Conservation (phyloP, 257 asterid species). For the Parsonsia alboflavescens region DNA sequence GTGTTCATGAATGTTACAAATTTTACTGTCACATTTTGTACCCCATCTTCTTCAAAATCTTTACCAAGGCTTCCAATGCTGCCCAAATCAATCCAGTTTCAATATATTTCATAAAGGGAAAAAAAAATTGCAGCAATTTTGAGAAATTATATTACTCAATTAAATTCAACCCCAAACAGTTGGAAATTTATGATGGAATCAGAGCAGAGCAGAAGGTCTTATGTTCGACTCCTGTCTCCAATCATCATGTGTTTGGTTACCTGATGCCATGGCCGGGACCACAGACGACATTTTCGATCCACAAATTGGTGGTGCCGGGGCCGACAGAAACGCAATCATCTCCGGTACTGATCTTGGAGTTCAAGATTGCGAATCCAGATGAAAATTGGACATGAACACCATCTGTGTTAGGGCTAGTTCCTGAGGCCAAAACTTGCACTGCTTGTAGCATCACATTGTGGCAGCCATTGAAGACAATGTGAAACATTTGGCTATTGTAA, state of each 20-base stretch:
- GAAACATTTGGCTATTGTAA: slow-evolving; percentile 28
- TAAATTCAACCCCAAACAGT: too few relatives aligned
- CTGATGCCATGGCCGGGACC: slow-evolving; percentile 40
- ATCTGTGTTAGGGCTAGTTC: slow-evolving; percentile 31
- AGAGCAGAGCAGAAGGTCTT: too few relatives aligned
- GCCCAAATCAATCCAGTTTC: neutral
- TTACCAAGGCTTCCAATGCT: slow-evolving; percentile 65
- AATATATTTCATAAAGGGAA: neutral
- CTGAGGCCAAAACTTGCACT: slow-evolving; percentile 20
- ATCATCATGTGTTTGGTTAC: slow-evolving; percentile 5
- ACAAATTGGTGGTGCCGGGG: slow-evolving; percentile 26
- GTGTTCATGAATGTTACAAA: slow-evolving; percentile 33
- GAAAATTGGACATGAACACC: slow-evolving; percentile 36
- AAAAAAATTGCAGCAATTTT: too few relatives aligned
- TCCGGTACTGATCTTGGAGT: slow-evolving; percentile 27
- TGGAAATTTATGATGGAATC: too few relatives aligned
- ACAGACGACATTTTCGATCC: slow-evolving; percentile 24
- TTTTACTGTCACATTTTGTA: slow-evolving; percentile 48
- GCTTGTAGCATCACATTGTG: slow-evolving; percentile 20
- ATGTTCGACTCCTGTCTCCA: too few relatives aligned
- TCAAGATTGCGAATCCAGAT: slow-evolving; percentile 18
- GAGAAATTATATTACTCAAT: too few relatives aligned
- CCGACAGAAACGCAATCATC: slow-evolving; percentile 35
- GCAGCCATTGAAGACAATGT: slow-evolving; percentile 27
- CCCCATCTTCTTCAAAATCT: slow-evolving; percentile 47